Conservation (phyloP, 1,284 basidiomycete genomes). For the Trichosporon faecale region DNA sequence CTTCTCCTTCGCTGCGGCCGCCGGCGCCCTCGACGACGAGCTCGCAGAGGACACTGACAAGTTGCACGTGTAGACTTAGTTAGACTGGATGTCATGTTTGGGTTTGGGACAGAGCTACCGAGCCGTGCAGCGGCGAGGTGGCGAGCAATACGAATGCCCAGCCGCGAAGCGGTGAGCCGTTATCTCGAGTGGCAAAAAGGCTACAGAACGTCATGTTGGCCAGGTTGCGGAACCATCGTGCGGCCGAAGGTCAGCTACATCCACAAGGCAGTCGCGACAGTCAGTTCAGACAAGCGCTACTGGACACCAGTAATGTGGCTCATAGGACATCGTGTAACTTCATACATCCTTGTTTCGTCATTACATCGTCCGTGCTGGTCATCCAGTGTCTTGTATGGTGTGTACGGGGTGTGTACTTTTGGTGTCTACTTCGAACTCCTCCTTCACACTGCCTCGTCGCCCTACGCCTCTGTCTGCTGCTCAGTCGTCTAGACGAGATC, state of each 20-base stretch:
- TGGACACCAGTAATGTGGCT: neutral
- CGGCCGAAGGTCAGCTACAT: no score
- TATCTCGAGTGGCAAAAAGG: no score
- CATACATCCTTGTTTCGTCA: neutral
- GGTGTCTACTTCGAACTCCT: neutral
- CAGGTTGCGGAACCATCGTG: no score
- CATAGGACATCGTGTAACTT: neutral
- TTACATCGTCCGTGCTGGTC: neutral
- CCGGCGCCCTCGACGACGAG: conserved; percentile 31
- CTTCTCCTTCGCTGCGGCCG: conserved; percentile 50
- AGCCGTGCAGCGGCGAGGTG: neutral
- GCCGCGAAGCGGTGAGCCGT: no score
- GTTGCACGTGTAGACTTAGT: conserved; percentile 2
- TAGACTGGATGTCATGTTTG: conserved; percentile 10
- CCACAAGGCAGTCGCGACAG: no score
- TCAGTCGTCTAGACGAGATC: neutral
- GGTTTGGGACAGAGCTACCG: neutral
- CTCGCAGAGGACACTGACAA: conserved; percentile 28
- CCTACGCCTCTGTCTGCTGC: neutral
- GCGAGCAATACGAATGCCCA: neutral
- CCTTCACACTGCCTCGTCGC: neutral
- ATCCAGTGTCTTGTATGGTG: neutral
- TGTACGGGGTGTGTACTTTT: neutral
- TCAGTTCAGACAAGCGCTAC: no score
- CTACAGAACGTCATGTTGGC: no score